Percentiles rank a stretch among this genome's conserved stretches.
phyloP scores from a whole-genome alignment of 2,329 filamentous ascomycete species.

The Claviceps monticola region DNA sequence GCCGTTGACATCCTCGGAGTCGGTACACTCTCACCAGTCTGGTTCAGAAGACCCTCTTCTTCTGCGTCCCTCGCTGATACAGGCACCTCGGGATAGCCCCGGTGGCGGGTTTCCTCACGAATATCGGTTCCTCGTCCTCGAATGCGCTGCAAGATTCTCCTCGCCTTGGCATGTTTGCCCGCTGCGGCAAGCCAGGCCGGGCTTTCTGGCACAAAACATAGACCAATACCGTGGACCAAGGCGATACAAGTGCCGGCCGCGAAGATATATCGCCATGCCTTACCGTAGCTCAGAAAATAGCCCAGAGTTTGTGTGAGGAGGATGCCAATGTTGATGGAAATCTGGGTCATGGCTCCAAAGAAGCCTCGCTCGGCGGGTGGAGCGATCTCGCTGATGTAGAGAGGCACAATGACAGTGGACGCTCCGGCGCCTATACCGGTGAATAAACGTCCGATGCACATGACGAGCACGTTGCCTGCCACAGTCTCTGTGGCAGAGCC shows the following conservation, averaged over 20 bases:
- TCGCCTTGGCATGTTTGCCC: slow-evolving; percentile 46
- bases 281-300: slow-evolving; percentile 70
- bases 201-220: slow-evolving; percentile 74
- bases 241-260: slow-evolving; percentile 58
- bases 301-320: slow-evolving; percentile 71
- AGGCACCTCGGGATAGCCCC: slow-evolving; percentile 28
- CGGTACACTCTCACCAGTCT: slow-evolving; percentile 10
- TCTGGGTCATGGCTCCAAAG: slow-evolving; percentile 75
- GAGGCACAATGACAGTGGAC: slow-evolving; percentile 79
- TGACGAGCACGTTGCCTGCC: slow-evolving; percentile 48
- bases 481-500: slow-evolving; percentile 67
- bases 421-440: slow-evolving; percentile 78
- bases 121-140: slow-evolving; percentile 57
- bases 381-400: slow-evolving; percentile 88
- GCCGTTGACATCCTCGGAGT: slow-evolving; percentile 1
- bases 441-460: slow-evolving; percentile 64
- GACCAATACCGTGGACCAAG: slow-evolving; percentile 49
- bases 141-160: slow-evolving; percentile 57
- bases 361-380: slow-evolving; percentile 62
- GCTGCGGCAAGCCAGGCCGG: slow-evolving; percentile 72
- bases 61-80: slow-evolving; percentile 33
- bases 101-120: slow-evolving; percentile 54
- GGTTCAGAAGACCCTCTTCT: slow-evolving; percentile 53
- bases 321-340: slow-evolving; percentile 88
- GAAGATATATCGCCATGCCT: slow-evolving; percentile 73